Evolutionary conservation across 2,329 filamentous ascomycete species (phyloP), one percentile per base, ranked within the genome.

Genomic region (Aspergillus sp.): DNA sequence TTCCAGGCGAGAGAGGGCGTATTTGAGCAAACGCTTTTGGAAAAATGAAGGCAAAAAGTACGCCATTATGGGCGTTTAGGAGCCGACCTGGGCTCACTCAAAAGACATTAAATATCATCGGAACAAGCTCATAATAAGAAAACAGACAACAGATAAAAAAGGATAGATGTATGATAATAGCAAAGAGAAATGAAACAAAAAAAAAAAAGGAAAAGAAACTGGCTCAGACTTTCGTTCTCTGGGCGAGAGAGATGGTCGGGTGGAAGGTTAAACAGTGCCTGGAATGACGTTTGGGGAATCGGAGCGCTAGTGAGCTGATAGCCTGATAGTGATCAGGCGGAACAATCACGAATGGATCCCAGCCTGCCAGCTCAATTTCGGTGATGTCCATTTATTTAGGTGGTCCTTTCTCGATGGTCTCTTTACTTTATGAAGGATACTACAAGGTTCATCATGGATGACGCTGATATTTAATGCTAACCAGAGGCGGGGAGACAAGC

Each of bases 21-120:
- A 96, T 65, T 91, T 88, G 64, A 98, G 83, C 68, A 98, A 83
- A 74, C 89, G 87, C 83, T 95, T 96, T 78, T 93, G 90, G 81
- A 96, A 80, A 66, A 81, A 91, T 66, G 86, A 90, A 62, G 91
- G 87, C 69, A 95, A 84, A 72, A 90, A 86, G 71, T 83, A 87
- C 54, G 88, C 86, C 89, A 93, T 92, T 74, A 66, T 70, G 64
- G 63, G 60, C 58, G 57, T 42, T 57, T 40, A 52, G 60, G 68
- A 73, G 73, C 72, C 68, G 59, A 65, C 59, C 55, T 58, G 57
- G 68, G 68, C 69, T 71, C 67, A 70, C 62, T 50, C 62, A 61
- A 48, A 37, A 48, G 59, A 54, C 46, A 51, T 50, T 56, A 64
- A 51, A 51, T 58, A 61, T 71, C 70, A 74, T 70, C 56, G 66